Evolutionary conservation across 2,329 filamentous ascomycete species (phyloP), one percentile per base, ranked within the genome.

Genomic region (Neonectria punicea): DNA sequence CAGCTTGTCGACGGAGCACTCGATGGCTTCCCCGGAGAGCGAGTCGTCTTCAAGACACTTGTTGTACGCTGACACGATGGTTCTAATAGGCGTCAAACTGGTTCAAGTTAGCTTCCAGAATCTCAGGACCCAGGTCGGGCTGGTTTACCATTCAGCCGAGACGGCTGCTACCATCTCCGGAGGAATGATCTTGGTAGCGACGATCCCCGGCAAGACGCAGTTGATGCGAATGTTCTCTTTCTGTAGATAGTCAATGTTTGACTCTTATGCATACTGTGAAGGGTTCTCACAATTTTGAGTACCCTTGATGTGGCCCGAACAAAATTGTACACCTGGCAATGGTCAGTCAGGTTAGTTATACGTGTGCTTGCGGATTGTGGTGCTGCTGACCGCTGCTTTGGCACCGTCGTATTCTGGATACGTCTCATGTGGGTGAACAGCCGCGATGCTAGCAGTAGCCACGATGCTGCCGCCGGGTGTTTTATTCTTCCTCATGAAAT

Each of bases 401-500:
- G 83, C 81, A n/a, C 82, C 82, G 58, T 79, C 80, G 71, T 87
- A 86, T 67, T 86, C 81, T 0, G 84, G 84, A 62, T 81, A 83
- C 0, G 79, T 76, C 9, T 74, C 66, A 63, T 83, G 80, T 1
- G 84, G 82, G 53, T 81, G 80, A 1, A 85, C 66, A 1, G 76
- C 81, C 2, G 80, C 79, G 61, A 82, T 79, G 63, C 80, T 83
- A 2, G 78, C 77, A 1, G 83, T 85, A 2, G 79, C 77, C 11
- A 84, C 74, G 57, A 85, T 83, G 59, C 76, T 79, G 1, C 83
- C 83, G 2, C 81, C 82, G 0, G 79, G 78, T 0, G 70, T 72
- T 3, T 74, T 69, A 61, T 86, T 86, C 62, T 85, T 80, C 13
- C 84, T 78, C 85, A 86, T 86, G 71, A 85, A 87, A 67, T 87